Evolutionary conservation across 2,329 filamentous ascomycete genomes (phyloP), one percentile per base, ranked within the genome.

Genomic region (Cyphellophora europaea): DNA sequence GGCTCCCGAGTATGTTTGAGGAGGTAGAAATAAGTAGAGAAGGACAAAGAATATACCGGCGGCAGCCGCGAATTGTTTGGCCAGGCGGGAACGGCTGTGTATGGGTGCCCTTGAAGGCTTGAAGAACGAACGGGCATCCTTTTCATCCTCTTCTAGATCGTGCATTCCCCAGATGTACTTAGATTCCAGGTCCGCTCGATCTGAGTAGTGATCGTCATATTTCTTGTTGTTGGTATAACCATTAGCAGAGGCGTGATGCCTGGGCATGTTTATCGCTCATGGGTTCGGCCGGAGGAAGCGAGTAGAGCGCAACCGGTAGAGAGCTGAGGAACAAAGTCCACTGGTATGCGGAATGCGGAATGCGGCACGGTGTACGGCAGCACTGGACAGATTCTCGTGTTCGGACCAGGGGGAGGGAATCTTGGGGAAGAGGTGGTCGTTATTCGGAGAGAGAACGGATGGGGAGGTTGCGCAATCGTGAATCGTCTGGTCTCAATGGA

Each of bases 241-340:
- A 66, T 91, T 93, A 44, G 80, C 76, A 62, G 82, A 89, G 59
- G 79, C 79, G 61, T 82, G 73, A 71, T 93, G 85, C 67, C 86
- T 77, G 58, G 89, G 83, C 77, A 91, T 87, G 81, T 40, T 43
- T 43, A 40, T 33, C 37, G 37, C 37, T 42, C 21, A 25, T 25
- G 8, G 21, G n/a, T n/a, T 25, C 21, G 21, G n/a, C n/a, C n/a
- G n/a, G n/a, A n/a, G n/a, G n/a, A n/a, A n/a, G n/a, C n/a, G n/a
- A n/a, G n/a, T n/a, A n/a, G n/a, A n/a, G n/a, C n/a, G n/a, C n/a
- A n/a, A n/a, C n/a, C n/a, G n/a, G n/a, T n/a, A n/a, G n/a, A n/a
- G n/a, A n/a, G n/a, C n/a, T n/a, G n/a, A n/a, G n/a, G n/a, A n/a
- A n/a, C n/a, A n/a, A n/a, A n/a, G n/a, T n/a, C n/a, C n/a, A n/a